Evolutionary conservation across 192 early-diverging fungal species (phyloP).

Genomic region (Coemansia sp.): DNA sequence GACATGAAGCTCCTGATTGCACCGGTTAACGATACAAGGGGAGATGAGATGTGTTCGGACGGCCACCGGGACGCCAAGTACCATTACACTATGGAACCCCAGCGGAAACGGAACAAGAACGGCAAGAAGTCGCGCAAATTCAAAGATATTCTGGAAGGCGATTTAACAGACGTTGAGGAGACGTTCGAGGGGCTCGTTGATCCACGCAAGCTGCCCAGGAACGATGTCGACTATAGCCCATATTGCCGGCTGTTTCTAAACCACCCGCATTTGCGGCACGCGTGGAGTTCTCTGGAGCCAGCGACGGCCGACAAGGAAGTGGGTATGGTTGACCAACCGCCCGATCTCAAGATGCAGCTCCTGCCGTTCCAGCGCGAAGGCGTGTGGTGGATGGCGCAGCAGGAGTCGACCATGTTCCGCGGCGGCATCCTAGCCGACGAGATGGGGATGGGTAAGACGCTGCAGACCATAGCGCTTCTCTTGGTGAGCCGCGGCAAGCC

Average conservation of each 20-base stretch:
- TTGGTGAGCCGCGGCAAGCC: conserved; percentile 63
- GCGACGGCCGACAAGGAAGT: not conserved
- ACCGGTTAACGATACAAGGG: not conserved
- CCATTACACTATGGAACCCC: not conserved
- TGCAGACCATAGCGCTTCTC: conserved; percentile 85
- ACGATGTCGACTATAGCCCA: conserved; percentile 41
- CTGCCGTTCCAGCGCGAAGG: conserved; percentile 89
- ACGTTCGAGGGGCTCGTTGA: not conserved
- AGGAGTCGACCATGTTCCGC: conserved; percentile 60
- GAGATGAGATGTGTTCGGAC: not conserved
- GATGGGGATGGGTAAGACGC: conserved; percentile 96
- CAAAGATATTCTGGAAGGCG: conserved; percentile 31
- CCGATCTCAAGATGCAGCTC: conserved; percentile 66
- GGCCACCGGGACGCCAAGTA: not conserved
- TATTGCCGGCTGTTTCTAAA: conserved; percentile 27
- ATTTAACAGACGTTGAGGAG: conserved; percentile 20
- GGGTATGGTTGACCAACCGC: conserved; percentile 60
- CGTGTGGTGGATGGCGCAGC: conserved; percentile 77
- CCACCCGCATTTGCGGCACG: conserved; percentile 41
- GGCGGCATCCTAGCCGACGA: conserved; percentile 85
- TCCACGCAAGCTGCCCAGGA: conserved; percentile 21
- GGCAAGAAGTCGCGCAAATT: conserved; percentile 9
- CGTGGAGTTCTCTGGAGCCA: conserved; percentile 32
- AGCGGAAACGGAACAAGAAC: not conserved
- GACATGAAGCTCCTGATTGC: conserved; percentile 36